Evolutionary conservation across 2,329 filamentous ascomycete species (phyloP).

Genomic region (Diaporthe aspalathi): DNA sequence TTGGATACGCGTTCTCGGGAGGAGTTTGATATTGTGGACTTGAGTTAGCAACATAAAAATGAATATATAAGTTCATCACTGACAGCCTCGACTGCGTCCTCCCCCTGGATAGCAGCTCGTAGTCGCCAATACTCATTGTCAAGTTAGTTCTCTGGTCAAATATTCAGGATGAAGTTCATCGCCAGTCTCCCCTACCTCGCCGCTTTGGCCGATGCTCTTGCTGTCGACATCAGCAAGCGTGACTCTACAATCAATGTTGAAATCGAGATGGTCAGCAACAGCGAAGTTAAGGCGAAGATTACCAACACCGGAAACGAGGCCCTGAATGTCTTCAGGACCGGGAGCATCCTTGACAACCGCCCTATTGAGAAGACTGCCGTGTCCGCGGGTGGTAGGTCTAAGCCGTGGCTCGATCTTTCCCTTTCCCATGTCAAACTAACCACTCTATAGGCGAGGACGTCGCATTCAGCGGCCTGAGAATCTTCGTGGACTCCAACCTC

Average conservation of each 20-base stretch:
- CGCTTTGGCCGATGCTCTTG: slow-evolving; percentile 42
- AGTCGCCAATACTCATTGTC: background rate
- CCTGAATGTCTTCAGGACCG: slow-evolving; percentile 64
- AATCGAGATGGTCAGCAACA: slow-evolving; percentile 61
- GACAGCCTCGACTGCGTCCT: background rate
- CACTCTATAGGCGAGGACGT: slow-evolving; percentile 54
- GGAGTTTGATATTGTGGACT: background rate
- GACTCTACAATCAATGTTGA: slow-evolving; percentile 57
- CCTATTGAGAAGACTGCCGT: slow-evolving; percentile 53
- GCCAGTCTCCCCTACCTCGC: slow-evolving; percentile 48
- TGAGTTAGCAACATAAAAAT: background rate
- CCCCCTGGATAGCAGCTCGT: background rate
- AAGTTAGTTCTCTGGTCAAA: background rate
- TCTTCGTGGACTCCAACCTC: slow-evolving; percentile 58
- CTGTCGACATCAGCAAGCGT: slow-evolving; percentile 45
- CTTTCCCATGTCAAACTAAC: slow-evolving; percentile 43
- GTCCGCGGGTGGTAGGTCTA: slow-evolving; percentile 56
- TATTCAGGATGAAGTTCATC: slow-evolving; percentile 55
- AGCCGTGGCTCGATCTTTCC: background rate
- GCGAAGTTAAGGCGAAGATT: slow-evolving; percentile 63
- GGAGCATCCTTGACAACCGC: slow-evolving; percentile 63
- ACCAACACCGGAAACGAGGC: slow-evolving; percentile 63
- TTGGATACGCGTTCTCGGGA: too few relatives aligned
- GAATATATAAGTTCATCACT: background rate
- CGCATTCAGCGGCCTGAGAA: slow-evolving; percentile 64